These are phyloP conservation scores for Cladorrhinum sp. DNA, from an alignment of 2,329 filamentous ascomycete genomes.

Conservation along the genomic window DNA sequence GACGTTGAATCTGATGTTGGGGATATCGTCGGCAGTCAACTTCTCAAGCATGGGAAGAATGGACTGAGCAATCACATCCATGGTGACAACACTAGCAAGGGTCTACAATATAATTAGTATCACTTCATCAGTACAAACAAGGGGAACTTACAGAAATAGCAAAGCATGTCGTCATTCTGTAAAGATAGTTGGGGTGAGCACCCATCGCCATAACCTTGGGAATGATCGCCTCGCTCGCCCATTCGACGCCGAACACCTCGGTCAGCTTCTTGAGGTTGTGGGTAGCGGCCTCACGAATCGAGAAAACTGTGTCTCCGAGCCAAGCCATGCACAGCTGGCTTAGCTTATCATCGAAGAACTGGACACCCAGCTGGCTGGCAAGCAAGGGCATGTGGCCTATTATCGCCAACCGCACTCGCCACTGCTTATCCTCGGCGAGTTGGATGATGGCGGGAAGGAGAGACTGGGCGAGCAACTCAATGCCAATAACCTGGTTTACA, in stretches of 20 bases:
- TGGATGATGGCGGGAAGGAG: slow-evolving; percentile 96
- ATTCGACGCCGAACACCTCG: slow-evolving; percentile 96
- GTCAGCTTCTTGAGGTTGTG: slow-evolving; percentile 98
- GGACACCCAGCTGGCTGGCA: slow-evolving; percentile 89
- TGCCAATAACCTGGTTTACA: slow-evolving; percentile 98
- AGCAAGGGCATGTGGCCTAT: slow-evolving; percentile 98
- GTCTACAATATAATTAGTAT: slow-evolving; percentile 56
- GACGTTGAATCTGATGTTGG: slow-evolving; percentile 99
- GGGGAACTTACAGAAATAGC: slow-evolving; percentile 81
- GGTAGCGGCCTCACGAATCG: slow-evolving; percentile 94
- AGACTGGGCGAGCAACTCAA: slow-evolving; percentile 93
- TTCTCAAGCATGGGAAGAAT: slow-evolving; percentile 96
- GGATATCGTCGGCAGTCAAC: slow-evolving; percentile 89
- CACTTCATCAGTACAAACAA: background rate
- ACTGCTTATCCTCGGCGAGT: slow-evolving; percentile 97
- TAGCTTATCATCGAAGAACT: slow-evolving; percentile 98
- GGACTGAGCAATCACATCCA: slow-evolving; percentile 88
- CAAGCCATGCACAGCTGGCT: slow-evolving; percentile 96
- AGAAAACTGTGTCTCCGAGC: slow-evolving; percentile 98
- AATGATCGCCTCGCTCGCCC: slow-evolving; percentile 95
- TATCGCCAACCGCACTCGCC: slow-evolving; percentile 94
- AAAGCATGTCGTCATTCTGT: slow-evolving; percentile 99
- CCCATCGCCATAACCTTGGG: slow-evolving; percentile 99
- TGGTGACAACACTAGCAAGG: slow-evolving; percentile 84
- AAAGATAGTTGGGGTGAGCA: slow-evolving; percentile 96